Percentiles rank a stretch among this genome's conserved stretches.
Conservation (phyloP, 768 basidiomycete genomes). For the Ramaria sp. region DNA sequence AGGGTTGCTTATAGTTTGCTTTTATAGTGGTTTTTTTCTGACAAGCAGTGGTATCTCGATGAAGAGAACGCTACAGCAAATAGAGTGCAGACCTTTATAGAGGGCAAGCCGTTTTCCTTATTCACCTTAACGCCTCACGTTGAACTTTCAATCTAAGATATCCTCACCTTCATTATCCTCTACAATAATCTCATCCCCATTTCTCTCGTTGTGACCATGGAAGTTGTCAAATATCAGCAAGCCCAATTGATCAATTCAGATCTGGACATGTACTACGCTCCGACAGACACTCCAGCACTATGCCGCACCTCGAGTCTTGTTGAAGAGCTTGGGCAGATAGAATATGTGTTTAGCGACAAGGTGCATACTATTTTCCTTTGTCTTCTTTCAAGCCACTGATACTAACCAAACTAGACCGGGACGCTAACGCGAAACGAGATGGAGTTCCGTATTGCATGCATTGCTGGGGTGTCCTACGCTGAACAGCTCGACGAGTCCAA, state of each 20-base stretch:
- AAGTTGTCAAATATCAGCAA: slow-evolving; percentile 98
- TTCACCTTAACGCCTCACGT: too few relatives aligned
- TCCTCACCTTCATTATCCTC: slow-evolving; percentile 95
- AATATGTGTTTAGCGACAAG: slow-evolving; percentile 92
- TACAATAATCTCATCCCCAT: slow-evolving; percentile 99
- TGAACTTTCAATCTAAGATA: slow-evolving; percentile 50
- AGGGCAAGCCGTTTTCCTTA: slow-evolving; percentile 49
- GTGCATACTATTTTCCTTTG: neutral
- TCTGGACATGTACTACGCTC: slow-evolving; percentile 96
- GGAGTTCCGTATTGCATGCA: slow-evolving; percentile 88
- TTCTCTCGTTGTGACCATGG: slow-evolving; percentile 98
- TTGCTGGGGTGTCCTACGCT: slow-evolving; percentile 83
- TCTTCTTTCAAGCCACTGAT: neutral
- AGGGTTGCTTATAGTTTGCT: neutral
- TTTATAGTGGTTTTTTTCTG: slow-evolving; percentile 72
- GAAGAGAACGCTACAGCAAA: slow-evolving; percentile 51
- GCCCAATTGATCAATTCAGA: slow-evolving; percentile 95
- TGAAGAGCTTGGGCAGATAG: slow-evolving; percentile 96
- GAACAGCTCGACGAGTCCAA: slow-evolving; percentile 85
- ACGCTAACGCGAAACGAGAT: slow-evolving; percentile 96
- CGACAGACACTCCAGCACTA: slow-evolving; percentile 90
- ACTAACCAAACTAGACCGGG: slow-evolving; percentile 38
- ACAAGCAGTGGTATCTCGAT: slow-evolving; percentile 83
- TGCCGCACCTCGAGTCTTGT: slow-evolving; percentile 98
- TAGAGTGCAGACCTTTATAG: slow-evolving; percentile 66